A percentile compares a stretch with the other conserved stretches of the same genome.
Conservation (phyloP, 2,329 filamentous ascomycete genomes). For the Fusarium succisae region DNA sequence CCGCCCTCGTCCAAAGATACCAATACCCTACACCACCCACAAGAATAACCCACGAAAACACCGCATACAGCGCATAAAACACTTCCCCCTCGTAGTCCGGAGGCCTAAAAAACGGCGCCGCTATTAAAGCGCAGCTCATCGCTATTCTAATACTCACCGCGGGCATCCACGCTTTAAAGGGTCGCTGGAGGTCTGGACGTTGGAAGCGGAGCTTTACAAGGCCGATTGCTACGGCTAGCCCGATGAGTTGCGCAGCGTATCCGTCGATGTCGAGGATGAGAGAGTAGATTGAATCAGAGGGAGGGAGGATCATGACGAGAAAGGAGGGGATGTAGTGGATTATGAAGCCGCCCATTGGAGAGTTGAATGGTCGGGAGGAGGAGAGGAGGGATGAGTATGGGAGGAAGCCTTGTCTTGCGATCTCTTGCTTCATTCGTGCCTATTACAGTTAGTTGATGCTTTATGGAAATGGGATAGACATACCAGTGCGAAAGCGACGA, state of each 20-base stretch:
- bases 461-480: background rate
- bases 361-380: constrained; percentile 72
- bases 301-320: constrained; percentile 72
- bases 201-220: constrained; percentile 68
- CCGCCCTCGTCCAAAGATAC: constrained; percentile 69
- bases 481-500: constrained; percentile 74
- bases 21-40: constrained; percentile 69
- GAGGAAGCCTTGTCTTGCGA: constrained; percentile 75
- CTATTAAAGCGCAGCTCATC: constrained; percentile 64
- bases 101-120: constrained; percentile 71
- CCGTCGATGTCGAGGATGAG: constrained; percentile 79
- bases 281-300: constrained; percentile 72
- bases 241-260: constrained; percentile 71
- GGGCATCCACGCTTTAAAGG: constrained; percentile 71
- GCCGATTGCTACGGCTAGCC: constrained; percentile 65
- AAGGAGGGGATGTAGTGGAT: constrained; percentile 75
- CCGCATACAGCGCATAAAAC: constrained; percentile 64
- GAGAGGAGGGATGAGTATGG: constrained; percentile 70
- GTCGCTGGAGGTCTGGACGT: constrained; percentile 67
- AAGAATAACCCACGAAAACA: constrained; percentile 63
- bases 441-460: constrained; percentile 45
- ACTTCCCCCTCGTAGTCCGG: constrained; percentile 55
- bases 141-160: constrained; percentile 65
- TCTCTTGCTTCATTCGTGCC: constrained; percentile 76
- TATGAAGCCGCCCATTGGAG: constrained; percentile 73